Percentiles rank a stretch among this genome's conserved stretches.
Conservation (phyloP, 169 alveolate species). For the Cryptosporidium tyzzeri region DNA sequence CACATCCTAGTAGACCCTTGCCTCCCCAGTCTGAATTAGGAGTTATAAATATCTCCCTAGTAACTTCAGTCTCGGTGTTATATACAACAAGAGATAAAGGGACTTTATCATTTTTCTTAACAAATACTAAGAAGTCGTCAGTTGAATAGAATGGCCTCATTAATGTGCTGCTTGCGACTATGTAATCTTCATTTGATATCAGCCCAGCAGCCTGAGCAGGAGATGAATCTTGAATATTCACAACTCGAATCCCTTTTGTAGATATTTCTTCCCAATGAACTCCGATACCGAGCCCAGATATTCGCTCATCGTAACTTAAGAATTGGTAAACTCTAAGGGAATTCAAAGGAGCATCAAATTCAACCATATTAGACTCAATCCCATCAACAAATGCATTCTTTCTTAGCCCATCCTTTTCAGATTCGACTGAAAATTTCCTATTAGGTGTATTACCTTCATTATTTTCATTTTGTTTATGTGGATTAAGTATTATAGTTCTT, state of each 20-base stretch:
- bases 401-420: neutral
- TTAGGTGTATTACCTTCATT: neutral
- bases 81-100: slow-evolving; percentile 13
- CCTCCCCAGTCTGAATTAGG: slow-evolving; percentile 74
- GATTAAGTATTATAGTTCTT: slow-evolving; percentile 52
- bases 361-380: neutral
- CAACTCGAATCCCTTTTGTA: slow-evolving; percentile 25
- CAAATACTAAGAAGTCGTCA: slow-evolving; percentile 40
- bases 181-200: slow-evolving; percentile 40
- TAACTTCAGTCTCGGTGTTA: slow-evolving; percentile 37
- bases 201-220: slow-evolving; percentile 61
- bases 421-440: neutral
- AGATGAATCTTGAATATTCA: slow-evolving; percentile 46
- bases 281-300: slow-evolving; percentile 38
- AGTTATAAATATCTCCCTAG: slow-evolving; percentile 32
- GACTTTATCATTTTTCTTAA: slow-evolving; percentile 32
- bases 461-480: slow-evolving; percentile 7
- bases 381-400: neutral
- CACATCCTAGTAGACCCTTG: slow-evolving; percentile 65
- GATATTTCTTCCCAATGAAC: slow-evolving; percentile 73
- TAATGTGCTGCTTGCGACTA: slow-evolving; percentile 39
- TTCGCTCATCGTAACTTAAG: slow-evolving; percentile 19
- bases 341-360: slow-evolving; percentile 9
- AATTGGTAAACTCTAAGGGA: slow-evolving; percentile 43
- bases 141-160: slow-evolving; percentile 63